A percentile compares a stretch with the other conserved stretches of the same genome.
Evolutionary conservation across 164 flowering plant species (phyloP).

Genomic region (Buxus sempervirens): DNA sequence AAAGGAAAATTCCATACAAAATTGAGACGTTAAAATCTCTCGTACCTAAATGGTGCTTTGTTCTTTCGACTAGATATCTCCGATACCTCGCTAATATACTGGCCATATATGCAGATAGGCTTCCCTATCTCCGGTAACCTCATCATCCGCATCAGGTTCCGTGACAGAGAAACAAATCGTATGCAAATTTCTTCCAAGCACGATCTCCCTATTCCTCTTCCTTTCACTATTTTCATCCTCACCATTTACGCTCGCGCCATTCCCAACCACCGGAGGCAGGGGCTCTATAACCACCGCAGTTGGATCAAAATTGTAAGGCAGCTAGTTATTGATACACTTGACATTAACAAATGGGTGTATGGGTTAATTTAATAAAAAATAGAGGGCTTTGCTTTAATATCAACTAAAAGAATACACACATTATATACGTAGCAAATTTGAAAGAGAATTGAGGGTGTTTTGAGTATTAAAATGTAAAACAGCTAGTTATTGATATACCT

Average conservation of each 20-base stretch:
- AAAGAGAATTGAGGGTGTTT: too few relatives aligned
- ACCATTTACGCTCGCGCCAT: conserved; percentile 4
- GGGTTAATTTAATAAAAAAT: too few relatives aligned
- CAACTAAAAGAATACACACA: too few relatives aligned
- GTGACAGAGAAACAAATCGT: conserved; percentile 70
- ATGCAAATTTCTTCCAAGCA: conserved; percentile 83
- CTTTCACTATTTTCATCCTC: conserved; percentile 16
- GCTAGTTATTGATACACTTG: too few relatives aligned
- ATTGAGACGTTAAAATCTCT: not conserved
- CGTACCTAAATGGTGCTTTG: conserved; percentile 85
- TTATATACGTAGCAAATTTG: too few relatives aligned
- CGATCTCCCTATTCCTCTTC: conserved; percentile 46
- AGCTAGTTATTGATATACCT: too few relatives aligned
- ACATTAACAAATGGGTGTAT: too few relatives aligned
- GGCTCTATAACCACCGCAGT: conserved; percentile 39
- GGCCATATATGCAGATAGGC: conserved; percentile 97
- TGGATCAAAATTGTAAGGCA: conserved; percentile 45
- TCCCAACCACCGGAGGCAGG: conserved; percentile 29
- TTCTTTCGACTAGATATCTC: conserved; percentile 58
- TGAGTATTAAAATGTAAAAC: too few relatives aligned
- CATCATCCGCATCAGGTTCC: conserved; percentile 90
- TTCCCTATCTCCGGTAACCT: conserved; percentile 85
- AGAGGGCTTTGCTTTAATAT: too few relatives aligned
- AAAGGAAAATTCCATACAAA: not conserved
- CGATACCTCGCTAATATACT: conserved; percentile 82